A percentile compares a stretch with the other conserved stretches of the same genome.
Evolutionary conservation across 805 yeast genomes (phyloP).

Genomic region (Candida quercuum): DNA sequence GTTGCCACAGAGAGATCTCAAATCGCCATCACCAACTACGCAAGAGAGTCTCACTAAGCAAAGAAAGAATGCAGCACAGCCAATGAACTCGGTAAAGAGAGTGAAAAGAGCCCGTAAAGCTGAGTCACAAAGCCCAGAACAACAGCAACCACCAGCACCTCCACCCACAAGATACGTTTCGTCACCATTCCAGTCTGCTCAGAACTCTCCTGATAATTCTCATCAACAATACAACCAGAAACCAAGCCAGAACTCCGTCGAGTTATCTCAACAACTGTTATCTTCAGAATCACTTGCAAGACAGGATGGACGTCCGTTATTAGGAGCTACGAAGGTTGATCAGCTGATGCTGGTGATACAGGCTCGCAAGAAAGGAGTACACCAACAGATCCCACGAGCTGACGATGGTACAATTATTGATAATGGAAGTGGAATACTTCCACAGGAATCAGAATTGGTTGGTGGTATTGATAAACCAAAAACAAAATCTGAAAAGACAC

Average conservation of each 20-base stretch:
- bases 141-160: slow-evolving; percentile 5
- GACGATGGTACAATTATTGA: slow-evolving; percentile 68
- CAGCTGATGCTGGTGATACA: slow-evolving; percentile 88
- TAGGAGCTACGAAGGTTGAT: slow-evolving; percentile 88
- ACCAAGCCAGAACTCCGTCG: neutral
- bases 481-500: slow-evolving; percentile 42
- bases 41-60: neutral
- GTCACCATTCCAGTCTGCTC: slow-evolving; percentile 10
- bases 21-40: slow-evolving; percentile 8
- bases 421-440: slow-evolving; percentile 41
- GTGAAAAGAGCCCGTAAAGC: neutral
- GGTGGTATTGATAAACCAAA: slow-evolving; percentile 76
- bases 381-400: slow-evolving; percentile 56
- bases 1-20: slow-evolving; percentile 1
- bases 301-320: slow-evolving; percentile 62
- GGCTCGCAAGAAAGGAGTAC: slow-evolving; percentile 74
- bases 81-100: neutral
- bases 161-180: slow-evolving; percentile 6
- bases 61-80: neutral
- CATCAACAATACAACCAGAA: neutral
- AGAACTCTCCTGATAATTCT: slow-evolving; percentile 9
- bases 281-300: slow-evolving; percentile 41
- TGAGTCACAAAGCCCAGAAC: neutral
- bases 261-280: slow-evolving; percentile 26
- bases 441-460: slow-evolving; percentile 59